A percentile compares a stretch with the other conserved stretches of the same genome.
Conservation (phyloP, 2,329 filamentous ascomycete species). For the Echinosphaeria canescens region DNA sequence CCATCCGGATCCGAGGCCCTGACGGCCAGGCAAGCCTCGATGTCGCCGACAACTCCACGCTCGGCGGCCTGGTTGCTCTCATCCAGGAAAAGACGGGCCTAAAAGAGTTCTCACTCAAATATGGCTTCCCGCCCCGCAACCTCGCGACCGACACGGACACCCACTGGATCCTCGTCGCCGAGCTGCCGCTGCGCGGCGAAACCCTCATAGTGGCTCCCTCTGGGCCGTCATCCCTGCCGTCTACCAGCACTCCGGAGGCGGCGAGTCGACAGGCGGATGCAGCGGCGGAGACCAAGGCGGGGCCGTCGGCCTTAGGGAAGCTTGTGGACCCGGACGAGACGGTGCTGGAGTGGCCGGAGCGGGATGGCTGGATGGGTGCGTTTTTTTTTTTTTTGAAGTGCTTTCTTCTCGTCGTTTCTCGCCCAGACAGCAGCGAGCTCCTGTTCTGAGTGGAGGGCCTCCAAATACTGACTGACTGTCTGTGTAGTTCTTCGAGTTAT, state of each 20-base stretch:
- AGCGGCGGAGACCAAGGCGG: constrained; percentile 4
- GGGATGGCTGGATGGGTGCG: constrained; percentile 26
- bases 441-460: constrained; percentile 16
- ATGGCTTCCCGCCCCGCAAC: constrained; percentile 59
- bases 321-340: constrained; percentile 17
- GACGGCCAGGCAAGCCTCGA: constrained; percentile 49
- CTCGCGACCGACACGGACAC: constrained; percentile 32
- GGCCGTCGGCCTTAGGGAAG: constrained; percentile 9
- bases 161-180: constrained; percentile 21
- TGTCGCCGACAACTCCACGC: constrained; percentile 44
- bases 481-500: constrained; percentile 72
- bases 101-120: constrained; percentile 52
- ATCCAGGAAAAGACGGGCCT: constrained; percentile 45
- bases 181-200: constrained; percentile 24
- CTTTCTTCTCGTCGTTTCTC: constrained; percentile 6
- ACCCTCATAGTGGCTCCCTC: constrained; percentile 24
- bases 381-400: too few relatives aligned
- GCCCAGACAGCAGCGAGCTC: neutral
- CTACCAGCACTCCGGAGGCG: constrained; percentile 3
- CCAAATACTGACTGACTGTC: too few relatives aligned
- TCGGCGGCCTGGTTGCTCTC: constrained; percentile 34
- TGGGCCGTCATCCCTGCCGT: constrained; percentile 7
- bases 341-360: constrained; percentile 24
- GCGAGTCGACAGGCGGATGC: constrained; percentile 3
- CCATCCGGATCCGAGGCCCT: constrained; percentile 55